Conservation (phyloP, 805 yeast species). For the Yarrowia hollandica region DNA sequence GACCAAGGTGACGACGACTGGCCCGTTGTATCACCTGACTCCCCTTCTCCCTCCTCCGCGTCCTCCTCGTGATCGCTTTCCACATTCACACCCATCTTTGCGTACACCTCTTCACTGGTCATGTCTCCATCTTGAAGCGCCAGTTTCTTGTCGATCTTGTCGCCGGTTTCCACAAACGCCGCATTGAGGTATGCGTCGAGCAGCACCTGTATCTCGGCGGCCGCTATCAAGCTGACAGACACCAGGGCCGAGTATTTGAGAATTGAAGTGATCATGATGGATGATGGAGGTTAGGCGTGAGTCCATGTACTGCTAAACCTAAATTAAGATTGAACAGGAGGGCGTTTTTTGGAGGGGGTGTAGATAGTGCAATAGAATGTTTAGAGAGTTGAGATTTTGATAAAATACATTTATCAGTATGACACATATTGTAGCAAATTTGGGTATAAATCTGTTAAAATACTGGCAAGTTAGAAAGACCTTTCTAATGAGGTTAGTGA, state of each 20-base stretch:
- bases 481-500: no score
- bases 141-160: constrained; percentile 4
- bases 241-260: constrained; percentile 22
- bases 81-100: background rate
- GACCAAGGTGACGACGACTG: background rate
- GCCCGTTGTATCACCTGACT: background rate
- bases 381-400: no score
- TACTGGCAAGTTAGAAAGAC: no score
- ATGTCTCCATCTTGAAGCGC: background rate
- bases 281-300: background rate
- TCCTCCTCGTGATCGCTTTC: constrained; percentile 1
- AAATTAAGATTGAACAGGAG: background rate
- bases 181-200: constrained; percentile 1
- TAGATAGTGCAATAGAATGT: no score
- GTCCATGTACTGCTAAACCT: background rate
- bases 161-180: background rate
- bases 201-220: constrained; percentile 6
- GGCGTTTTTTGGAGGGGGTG: no score
- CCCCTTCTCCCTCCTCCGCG: background rate
- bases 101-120: background rate
- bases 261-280: constrained; percentile 4
- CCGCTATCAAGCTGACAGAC: background rate
- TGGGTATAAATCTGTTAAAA: no score
- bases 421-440: no score
- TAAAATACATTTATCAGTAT: no score